Percentiles rank a stretch among this genome's conserved stretches.
These are phyloP conservation scores for Pestalotiopsis sp. DNA, from an alignment of 2,329 filamentous ascomycete species.

Conservation along the genomic window DNA sequence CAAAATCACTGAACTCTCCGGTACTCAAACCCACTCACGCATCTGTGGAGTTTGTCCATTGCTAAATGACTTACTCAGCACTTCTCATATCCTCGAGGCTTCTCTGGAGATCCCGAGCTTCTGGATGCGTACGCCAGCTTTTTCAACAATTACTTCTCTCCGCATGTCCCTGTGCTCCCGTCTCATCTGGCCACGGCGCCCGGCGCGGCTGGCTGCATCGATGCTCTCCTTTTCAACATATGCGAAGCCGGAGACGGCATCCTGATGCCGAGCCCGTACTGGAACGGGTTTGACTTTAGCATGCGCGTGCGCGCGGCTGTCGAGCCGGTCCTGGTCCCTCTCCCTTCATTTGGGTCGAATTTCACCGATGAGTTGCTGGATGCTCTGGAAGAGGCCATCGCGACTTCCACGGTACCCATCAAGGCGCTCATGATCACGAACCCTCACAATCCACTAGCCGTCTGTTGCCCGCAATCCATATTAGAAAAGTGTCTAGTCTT, in stretches of 20 bases:
- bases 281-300: not conserved
- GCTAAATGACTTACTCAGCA: not conserved
- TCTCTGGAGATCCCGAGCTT: not conserved
- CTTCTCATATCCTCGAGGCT: not conserved
- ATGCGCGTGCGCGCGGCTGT: not conserved
- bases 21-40: not conserved
- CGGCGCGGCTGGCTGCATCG: not conserved
- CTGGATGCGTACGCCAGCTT: not conserved
- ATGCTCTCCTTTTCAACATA: not conserved
- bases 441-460: not conserved
- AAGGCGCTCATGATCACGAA: not conserved
- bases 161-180: not conserved
- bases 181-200: not conserved
- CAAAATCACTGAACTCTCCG: not conserved
- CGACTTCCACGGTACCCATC: not conserved
- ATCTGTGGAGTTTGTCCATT: not conserved
- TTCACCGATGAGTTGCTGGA: not conserved
- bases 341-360: not conserved
- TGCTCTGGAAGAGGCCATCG: not conserved
- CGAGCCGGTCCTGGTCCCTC: not conserved
- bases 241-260: constrained; percentile 1
- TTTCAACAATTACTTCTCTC: not conserved
- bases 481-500: not conserved
- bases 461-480: not conserved
- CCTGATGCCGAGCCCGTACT: not conserved